Base-by-base conservation (phyloP, 2,329 filamentous ascomycete species). In the Xylogone sp. region DNA sequence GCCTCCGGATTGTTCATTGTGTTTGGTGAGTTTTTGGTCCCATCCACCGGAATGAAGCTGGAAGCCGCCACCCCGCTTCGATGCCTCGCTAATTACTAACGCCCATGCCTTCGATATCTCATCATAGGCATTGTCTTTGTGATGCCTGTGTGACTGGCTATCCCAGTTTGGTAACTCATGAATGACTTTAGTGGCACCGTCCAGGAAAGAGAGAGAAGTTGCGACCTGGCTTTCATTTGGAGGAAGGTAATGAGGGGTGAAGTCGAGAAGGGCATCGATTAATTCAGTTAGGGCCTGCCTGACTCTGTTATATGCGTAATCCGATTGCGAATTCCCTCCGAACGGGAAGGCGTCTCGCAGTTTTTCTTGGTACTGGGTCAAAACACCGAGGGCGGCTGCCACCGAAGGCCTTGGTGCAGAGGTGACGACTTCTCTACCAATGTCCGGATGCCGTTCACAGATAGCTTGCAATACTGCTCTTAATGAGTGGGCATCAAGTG, bases 71-170 rank as follows among this genome's bases (percentile, higher is more conserved):
- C 90, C 93, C 59, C 88, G 82, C 75, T 97, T 97, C 20, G 88
- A 86, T 2, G 91, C 90, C 69, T 99, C 94, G 55, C 86, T 86
- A 60, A 99, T 88, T 46, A 96, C 93, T 59, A 95, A 70, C 16
- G 90, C 86, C 94, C 94, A 99, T 1, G 94, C 94, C 64, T 87
- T 90, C 21, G 90, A 87, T 57, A 99, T 92, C 66, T 97, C 94
- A 63, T 99, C 93, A 66, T 99, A 99, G 6, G 93, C 92, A 57
- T 90, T 90, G 59, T 96, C 87, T 70, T 97, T 97, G 74, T 96
- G 90, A 62, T 96, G 82, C 59, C 92, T 92, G 72, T 97, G 88
- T 56, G 90, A 84, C 54, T 87, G 88, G 43, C 85, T 90, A 60
- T 94, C 88, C 91, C 92, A 99, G 64, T 96, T 83, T 2, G 94